These are phyloP conservation scores for Neonectria neomacrospora DNA, from an alignment of 2,329 filamentous ascomycete species.

Conservation along the genomic window DNA sequence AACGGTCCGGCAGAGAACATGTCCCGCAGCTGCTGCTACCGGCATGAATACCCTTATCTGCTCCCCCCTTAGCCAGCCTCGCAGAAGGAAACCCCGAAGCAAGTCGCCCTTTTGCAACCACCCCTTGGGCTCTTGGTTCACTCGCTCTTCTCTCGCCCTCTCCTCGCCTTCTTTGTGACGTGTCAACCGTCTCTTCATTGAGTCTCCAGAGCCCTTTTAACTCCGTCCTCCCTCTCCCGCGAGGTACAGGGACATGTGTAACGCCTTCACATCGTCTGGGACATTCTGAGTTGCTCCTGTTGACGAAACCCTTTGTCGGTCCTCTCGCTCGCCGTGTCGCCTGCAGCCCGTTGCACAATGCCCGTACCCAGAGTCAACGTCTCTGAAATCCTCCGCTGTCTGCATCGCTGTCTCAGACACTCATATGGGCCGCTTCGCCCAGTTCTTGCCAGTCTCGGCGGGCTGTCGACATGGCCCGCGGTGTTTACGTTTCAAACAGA, in stretches of 20 bases:
- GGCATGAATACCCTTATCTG: not conserved
- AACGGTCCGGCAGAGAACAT: not conserved
- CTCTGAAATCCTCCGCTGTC: slow-evolving; percentile 39
- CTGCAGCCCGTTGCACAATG: slow-evolving; percentile 39
- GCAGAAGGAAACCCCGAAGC: not conserved
- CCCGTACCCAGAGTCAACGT: slow-evolving; percentile 32
- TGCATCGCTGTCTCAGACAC: slow-evolving; percentile 45
- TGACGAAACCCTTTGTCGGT: slow-evolving; percentile 23
- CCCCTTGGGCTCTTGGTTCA: not conserved
- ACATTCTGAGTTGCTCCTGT: slow-evolving; percentile 16
- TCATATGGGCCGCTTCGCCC: slow-evolving; percentile 38
- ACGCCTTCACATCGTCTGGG: slow-evolving; percentile 23
- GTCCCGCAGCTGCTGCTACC: not conserved
- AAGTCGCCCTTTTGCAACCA: not conserved
- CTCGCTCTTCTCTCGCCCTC: not conserved
- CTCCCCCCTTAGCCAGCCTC: not conserved
- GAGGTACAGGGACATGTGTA: slow-evolving; percentile 36
- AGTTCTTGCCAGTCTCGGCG: slow-evolving; percentile 20
- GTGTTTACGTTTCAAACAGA: slow-evolving; percentile 37
- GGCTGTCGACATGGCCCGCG: slow-evolving; percentile 25
- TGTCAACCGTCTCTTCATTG: slow-evolving; percentile 22
- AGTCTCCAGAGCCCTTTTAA: slow-evolving; percentile 23
- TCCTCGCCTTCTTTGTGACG: slow-evolving; percentile 13
- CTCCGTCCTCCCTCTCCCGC: slow-evolving; percentile 28
- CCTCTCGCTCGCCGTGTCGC: slow-evolving; percentile 13